phyloP scores from a whole-genome alignment of 2,329 filamentous ascomycete genomes.

The Talaromyces atroroseus region DNA sequence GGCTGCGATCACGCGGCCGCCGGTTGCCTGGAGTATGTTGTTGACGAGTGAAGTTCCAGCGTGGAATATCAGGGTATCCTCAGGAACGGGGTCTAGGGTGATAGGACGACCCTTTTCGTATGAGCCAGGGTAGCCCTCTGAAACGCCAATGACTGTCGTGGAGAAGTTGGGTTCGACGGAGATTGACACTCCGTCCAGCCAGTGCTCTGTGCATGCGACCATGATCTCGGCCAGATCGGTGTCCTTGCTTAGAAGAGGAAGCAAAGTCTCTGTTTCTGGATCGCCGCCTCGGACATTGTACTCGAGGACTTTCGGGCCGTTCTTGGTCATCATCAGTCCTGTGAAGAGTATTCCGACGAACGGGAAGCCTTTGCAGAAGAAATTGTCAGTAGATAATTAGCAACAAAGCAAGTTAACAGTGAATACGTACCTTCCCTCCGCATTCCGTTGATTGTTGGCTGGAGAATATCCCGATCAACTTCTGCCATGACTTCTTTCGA shows the following conservation, averaged over 20 bases:
- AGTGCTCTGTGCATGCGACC: conserved; percentile 73
- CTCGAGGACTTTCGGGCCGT: conserved; percentile 76
- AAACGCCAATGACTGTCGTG: conserved; percentile 88
- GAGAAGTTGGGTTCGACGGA: conserved; percentile 66
- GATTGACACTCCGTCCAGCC: conserved; percentile 64
- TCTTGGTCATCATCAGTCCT: conserved; percentile 84
- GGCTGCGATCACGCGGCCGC: conserved; percentile 90
- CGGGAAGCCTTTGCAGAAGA: conserved; percentile 28
- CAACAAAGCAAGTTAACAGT: conserved; percentile 50
- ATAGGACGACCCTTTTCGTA: conserved; percentile 75
- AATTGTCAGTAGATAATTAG: not conserved
- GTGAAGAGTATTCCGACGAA: conserved; percentile 43
- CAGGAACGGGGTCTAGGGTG: conserved; percentile 48
- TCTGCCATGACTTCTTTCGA: conserved; percentile 68
- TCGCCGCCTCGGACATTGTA: conserved; percentile 94
- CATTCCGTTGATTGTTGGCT: conserved; percentile 87
- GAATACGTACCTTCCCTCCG: conserved; percentile 63
- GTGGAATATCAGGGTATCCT: conserved; percentile 76
- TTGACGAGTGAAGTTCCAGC: conserved; percentile 69
- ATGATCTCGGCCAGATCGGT: conserved; percentile 85
- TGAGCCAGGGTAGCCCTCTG: conserved; percentile 80
- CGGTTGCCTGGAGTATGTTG: conserved; percentile 66
- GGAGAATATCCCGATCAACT: conserved; percentile 76
- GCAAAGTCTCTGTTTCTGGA: conserved; percentile 81
- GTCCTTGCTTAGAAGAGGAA: conserved; percentile 69